A percentile compares a stretch with the other conserved stretches of the same genome.
phyloP scores from a whole-genome alignment of 257 asterid species.

The Solanum ossicruentum region DNA sequence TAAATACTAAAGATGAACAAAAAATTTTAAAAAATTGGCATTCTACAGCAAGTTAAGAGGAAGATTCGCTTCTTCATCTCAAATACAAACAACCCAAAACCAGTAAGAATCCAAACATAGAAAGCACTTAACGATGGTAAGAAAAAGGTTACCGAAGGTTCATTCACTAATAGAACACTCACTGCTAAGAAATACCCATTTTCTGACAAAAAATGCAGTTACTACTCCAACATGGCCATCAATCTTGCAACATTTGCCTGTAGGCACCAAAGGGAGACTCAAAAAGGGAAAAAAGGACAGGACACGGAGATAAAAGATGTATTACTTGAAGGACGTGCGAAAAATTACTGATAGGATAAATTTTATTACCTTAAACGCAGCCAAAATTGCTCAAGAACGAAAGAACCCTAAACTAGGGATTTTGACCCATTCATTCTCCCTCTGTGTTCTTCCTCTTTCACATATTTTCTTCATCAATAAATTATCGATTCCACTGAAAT shows the following conservation, averaged over 20 bases:
- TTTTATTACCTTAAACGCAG: too few relatives aligned
- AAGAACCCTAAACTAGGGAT: too few relatives aligned
- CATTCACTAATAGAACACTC: constrained; percentile 13
- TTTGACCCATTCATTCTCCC: too few relatives aligned
- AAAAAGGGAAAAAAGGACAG: neutral
- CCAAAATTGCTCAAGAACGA: too few relatives aligned
- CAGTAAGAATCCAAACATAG: neutral
- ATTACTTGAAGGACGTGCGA: too few relatives aligned
- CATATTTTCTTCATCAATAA: too few relatives aligned
- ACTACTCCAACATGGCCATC: constrained; percentile 80
- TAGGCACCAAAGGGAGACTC: neutral
- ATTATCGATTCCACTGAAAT: too few relatives aligned
- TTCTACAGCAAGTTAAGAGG: neutral
- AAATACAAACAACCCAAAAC: neutral
- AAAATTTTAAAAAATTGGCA: neutral
- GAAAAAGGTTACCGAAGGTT: neutral
- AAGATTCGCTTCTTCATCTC: neutral
- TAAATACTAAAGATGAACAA: neutral
- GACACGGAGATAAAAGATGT: too few relatives aligned
- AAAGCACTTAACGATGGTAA: neutral
- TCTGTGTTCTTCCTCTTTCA: too few relatives aligned
- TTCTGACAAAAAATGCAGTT: constrained; percentile 85
- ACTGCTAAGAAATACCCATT: constrained; percentile 96
- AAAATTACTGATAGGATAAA: too few relatives aligned
- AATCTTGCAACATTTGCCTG: constrained; percentile 76